These are phyloP conservation scores for Pythium volutum DNA, from an alignment of 352 stramenopile genomes.

Conservation along the genomic window DNA sequence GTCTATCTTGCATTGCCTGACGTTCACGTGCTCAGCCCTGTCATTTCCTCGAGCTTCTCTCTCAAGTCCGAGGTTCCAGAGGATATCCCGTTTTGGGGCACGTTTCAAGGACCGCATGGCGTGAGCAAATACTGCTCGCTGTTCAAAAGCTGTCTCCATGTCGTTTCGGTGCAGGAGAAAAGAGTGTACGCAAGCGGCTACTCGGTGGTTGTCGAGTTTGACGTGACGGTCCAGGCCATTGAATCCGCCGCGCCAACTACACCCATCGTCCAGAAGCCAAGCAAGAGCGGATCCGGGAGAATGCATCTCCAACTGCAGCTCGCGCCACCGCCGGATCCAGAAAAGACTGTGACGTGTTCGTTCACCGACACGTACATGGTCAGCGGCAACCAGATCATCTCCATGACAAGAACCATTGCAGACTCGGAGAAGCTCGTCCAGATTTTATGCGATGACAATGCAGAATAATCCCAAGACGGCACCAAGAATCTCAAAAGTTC, in stretches of 20 bases:
- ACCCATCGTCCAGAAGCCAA: constrained; percentile 1
- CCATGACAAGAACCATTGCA: constrained; percentile 73
- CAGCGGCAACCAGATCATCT: constrained; percentile 68
- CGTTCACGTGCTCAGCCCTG: constrained; percentile 50
- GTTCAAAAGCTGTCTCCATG: constrained; percentile 57
- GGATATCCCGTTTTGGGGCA: constrained; percentile 79
- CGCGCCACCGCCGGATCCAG: constrained; percentile 4
- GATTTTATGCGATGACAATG: constrained; percentile 49
- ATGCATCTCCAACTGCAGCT: constrained; percentile 28
- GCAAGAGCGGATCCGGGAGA: neutral
- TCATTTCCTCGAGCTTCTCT: constrained; percentile 64
- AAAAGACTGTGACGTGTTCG: constrained; percentile 47
- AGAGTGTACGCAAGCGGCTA: constrained; percentile 65
- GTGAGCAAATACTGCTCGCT: constrained; percentile 72
- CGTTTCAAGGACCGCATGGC: constrained; percentile 56
- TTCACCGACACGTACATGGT: constrained; percentile 80
- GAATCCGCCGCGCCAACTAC: constrained; percentile 26
- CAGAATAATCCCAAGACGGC: constrained; percentile 12
- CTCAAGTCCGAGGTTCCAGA: constrained; percentile 76
- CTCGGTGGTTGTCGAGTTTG: constrained; percentile 78
- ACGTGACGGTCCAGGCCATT: constrained; percentile 50
- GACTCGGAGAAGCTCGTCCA: constrained; percentile 77
- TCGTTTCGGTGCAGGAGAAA: constrained; percentile 59
- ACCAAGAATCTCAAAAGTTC: constrained; percentile 25
- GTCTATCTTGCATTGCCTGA: constrained; percentile 57